Percentiles rank a stretch among this genome's conserved stretches.
These are phyloP conservation scores for Tarenaya hassleriana DNA, from an alignment of 345 rosid species.

Conservation along the genomic window DNA sequence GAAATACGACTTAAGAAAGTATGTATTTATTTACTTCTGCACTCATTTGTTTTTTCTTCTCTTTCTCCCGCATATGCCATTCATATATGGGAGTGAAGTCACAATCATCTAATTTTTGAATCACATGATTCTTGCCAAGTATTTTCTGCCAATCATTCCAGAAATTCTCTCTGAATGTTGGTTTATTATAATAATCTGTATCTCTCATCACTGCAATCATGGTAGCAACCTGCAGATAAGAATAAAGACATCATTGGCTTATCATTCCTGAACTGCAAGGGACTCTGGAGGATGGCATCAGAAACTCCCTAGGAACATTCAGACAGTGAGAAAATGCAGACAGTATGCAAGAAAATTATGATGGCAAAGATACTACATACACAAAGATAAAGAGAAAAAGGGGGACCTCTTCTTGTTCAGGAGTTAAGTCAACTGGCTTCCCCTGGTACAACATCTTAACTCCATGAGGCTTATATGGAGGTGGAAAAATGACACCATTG, in stretches of 20 bases:
- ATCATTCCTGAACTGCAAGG: too few relatives aligned
- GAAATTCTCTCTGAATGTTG: slow-evolving; percentile 74
- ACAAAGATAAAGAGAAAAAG: slow-evolving; percentile 12
- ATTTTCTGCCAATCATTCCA: slow-evolving; percentile 88
- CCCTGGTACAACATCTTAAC: slow-evolving; percentile 81
- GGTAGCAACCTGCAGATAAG: slow-evolving; percentile 80
- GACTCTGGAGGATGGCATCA: slow-evolving; percentile 8
- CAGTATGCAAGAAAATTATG: background rate
- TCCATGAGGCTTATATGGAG: slow-evolving; percentile 82
- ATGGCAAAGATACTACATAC: too few relatives aligned
- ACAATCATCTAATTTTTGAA: slow-evolving; percentile 72
- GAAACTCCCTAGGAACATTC: slow-evolving; percentile 11
- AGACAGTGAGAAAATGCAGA: slow-evolving; percentile 4
- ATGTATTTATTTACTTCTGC: slow-evolving; percentile 54
- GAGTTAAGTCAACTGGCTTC: slow-evolving; percentile 66
- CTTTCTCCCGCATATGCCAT: slow-evolving; percentile 88
- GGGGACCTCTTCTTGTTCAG: slow-evolving; percentile 81
- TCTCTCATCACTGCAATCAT: slow-evolving; percentile 98
- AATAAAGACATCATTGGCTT: too few relatives aligned
- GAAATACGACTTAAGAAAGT: background rate
- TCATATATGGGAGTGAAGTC: slow-evolving; percentile 85
- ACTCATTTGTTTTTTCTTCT: slow-evolving; percentile 94
- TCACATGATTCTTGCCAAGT: slow-evolving; percentile 79
- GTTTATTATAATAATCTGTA: slow-evolving; percentile 78
- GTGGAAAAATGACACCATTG: slow-evolving; percentile 93